A percentile compares a stretch with the other conserved stretches of the same genome.
These are phyloP conservation scores for Claviceps monticola DNA, from an alignment of 2,329 filamentous ascomycete genomes.

Conservation along the genomic window DNA sequence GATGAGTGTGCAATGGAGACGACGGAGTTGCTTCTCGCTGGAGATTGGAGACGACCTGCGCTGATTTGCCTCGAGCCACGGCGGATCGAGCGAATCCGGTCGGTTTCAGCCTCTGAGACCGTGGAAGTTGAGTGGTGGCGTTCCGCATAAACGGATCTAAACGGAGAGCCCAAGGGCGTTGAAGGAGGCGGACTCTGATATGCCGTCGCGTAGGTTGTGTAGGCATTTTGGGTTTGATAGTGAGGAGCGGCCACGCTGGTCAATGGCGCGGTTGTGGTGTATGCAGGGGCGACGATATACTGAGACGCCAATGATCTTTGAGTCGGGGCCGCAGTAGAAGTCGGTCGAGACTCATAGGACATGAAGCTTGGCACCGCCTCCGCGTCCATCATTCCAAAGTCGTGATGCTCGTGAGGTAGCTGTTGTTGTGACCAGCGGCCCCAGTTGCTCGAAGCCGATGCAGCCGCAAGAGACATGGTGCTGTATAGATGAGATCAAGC, in stretches of 20 bases:
- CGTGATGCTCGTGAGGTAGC: slow-evolving; percentile 27
- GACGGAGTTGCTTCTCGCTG: slow-evolving; percentile 20
- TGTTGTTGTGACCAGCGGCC: slow-evolving; percentile 39
- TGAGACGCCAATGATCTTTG: slow-evolving; percentile 32
- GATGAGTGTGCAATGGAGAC: slow-evolving; percentile 13
- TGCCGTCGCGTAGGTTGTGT: slow-evolving; percentile 25
- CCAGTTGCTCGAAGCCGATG: slow-evolving; percentile 35
- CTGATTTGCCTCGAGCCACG: slow-evolving; percentile 16
- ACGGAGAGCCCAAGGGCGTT: slow-evolving; percentile 19
- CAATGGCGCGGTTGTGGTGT: slow-evolving; percentile 26
- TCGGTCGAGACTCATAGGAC: slow-evolving; percentile 32
- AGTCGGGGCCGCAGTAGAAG: slow-evolving; percentile 20
- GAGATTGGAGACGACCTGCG: slow-evolving; percentile 20
- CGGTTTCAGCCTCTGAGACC: slow-evolving; percentile 11
- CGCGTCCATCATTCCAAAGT: slow-evolving; percentile 34
- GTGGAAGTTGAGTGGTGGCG: slow-evolving; percentile 12
- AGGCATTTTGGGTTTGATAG: slow-evolving; percentile 28
- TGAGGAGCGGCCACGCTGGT: slow-evolving; percentile 27
- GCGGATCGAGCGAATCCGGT: slow-evolving; percentile 10
- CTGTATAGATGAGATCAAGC: background rate
- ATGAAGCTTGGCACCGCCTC: slow-evolving; percentile 24
- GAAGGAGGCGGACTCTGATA: slow-evolving; percentile 25
- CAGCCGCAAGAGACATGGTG: slow-evolving; percentile 33
- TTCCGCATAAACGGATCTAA: slow-evolving; percentile 20
- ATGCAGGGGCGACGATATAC: slow-evolving; percentile 32